Evolutionary conservation across 495 filamentous ascomycete genomes (phyloP), one percentile per base, ranked within the genome.

Genomic region (Cercophora samala): DNA sequence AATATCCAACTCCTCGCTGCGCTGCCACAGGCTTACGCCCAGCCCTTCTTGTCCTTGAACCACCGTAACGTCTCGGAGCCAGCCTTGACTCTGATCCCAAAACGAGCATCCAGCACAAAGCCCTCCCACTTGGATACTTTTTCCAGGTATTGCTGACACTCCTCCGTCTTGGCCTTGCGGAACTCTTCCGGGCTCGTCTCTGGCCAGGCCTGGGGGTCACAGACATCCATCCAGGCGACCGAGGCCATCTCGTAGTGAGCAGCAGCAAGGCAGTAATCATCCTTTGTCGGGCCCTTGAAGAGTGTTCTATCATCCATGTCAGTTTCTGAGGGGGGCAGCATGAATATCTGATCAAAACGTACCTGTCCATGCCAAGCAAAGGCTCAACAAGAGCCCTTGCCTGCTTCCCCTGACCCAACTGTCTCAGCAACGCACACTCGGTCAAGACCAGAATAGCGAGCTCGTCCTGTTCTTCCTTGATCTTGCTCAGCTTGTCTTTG

Each of bases 241-340:
- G 89, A 91, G 0, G 91, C 94, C 84, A 93, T 89, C 73, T 99
- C 95, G 75, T 97, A 99, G 72, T 93, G 80, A 19, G 93, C 95
- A 2, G 86, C 85, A 3, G 95, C 92, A 5, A 82, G 81, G 62
- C 88, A 85, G 87, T 93, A 99, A 69, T 94, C 88, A 63, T 99
- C 93, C 72, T 85, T 90, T 15, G 88, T 80, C 37, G 83, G 75
- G 4, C 91, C 91, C 69, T 90, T 96, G 78, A 95, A 93, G 21
- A 83, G 66, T 1, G 77, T 66, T 68, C 86, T 90, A 59, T 18
- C 6, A 42, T 9, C 37, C 1, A 32, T 42, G 4, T n/a, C 42
- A 4, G 8, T n/a, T 5, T 22, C 17, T 24, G 42, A 62, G n/a
- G n/a, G n/a, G n/a, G n/a, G 59, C 60, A 62, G 32, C 22, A 23